Base-by-base conservation (phyloP, 139 green algal genomes). In the Tetraselmis striata region DNA sequence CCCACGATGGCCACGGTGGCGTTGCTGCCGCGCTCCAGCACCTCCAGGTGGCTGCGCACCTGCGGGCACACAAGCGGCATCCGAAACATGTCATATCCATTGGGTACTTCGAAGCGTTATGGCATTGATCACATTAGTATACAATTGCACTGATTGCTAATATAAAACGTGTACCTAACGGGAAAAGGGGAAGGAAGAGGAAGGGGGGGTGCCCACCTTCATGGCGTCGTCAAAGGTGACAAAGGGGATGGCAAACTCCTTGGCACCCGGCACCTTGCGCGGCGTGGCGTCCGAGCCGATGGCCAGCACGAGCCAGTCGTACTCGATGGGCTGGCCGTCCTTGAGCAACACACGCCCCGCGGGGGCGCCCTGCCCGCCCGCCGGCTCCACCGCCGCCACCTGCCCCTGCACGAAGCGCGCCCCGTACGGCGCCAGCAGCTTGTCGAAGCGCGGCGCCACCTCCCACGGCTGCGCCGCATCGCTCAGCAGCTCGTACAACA, bases 401-500 rank as follows among this genome's bases (percentile, higher is more conserved):
- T 29, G 75, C 1, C 89, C 96, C 86, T 95, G 92, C 29, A 98
- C 77, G 76, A 98, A 98, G n/a, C 84, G 84, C 2, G 97, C 90
- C 22, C 87, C 81, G 85, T 95, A 98, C 22, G 93, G 90, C 1
- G 89, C 92, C 58, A 99, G 90, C 76, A 99, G 88, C 78, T 98
- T 88, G 1, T 59, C 74, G 84, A 97, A 98, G 11, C 58, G 30
- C 0, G 97, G 97, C 26, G 97, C 96, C 32, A 99, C 94, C 89
- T 99, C 97, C 79, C 88, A 90, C 29, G 87, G 77, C 23, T 81
- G 80, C 11, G 94, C 95, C 18, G 85, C 87, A 23, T 90, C 93
- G 30, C 90, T 95, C 24, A 99, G 79, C 58, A 99, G 90, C 90
- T 99, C 97, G 85, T 99, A 99, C 80, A 99, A 89, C 90, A 99